Evolutionary conservation across 2,329 filamentous ascomycete genomes (phyloP).

Genomic region (Fusarium mexicanum): DNA sequence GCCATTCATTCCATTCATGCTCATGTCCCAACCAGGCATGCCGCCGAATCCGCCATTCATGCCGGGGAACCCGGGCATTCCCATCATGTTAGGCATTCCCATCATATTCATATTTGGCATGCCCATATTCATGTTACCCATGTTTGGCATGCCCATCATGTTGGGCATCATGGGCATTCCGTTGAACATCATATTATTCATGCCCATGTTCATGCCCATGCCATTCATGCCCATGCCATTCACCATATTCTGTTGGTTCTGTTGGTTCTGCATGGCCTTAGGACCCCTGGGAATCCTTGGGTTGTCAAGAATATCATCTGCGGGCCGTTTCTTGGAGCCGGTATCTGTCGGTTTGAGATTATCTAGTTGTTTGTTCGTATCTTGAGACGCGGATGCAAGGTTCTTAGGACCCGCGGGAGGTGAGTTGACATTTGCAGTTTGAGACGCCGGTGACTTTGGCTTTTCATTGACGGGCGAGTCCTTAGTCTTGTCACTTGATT

Average conservation of each 20-base stretch:
- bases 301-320: slow-evolving; percentile 75
- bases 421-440: slow-evolving; percentile 38
- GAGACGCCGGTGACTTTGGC: slow-evolving; percentile 48
- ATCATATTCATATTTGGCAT: slow-evolving; percentile 48
- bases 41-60: slow-evolving; percentile 45
- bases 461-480: slow-evolving; percentile 44
- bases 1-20: slow-evolving; percentile 38
- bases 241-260: slow-evolving; percentile 61
- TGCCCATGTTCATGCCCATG: slow-evolving; percentile 59
- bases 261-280: slow-evolving; percentile 70
- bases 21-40: slow-evolving; percentile 44
- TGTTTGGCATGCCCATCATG: slow-evolving; percentile 53
- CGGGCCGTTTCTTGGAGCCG: slow-evolving; percentile 80
- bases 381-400: slow-evolving; percentile 45
- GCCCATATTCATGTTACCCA: slow-evolving; percentile 51
- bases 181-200: slow-evolving; percentile 54
- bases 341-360: slow-evolving; percentile 44
- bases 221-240: slow-evolving; percentile 59
- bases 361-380: slow-evolving; percentile 49
- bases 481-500: slow-evolving; percentile 27
- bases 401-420: slow-evolving; percentile 46
- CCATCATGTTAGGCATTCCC: slow-evolving; percentile 47
- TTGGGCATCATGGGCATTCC: slow-evolving; percentile 54
- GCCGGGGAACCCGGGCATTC: slow-evolving; percentile 45
- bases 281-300: slow-evolving; percentile 72